These are phyloP conservation scores for Ajuga chamaepitys DNA, from an alignment of 257 asterid genomes.

Conservation along the genomic window DNA sequence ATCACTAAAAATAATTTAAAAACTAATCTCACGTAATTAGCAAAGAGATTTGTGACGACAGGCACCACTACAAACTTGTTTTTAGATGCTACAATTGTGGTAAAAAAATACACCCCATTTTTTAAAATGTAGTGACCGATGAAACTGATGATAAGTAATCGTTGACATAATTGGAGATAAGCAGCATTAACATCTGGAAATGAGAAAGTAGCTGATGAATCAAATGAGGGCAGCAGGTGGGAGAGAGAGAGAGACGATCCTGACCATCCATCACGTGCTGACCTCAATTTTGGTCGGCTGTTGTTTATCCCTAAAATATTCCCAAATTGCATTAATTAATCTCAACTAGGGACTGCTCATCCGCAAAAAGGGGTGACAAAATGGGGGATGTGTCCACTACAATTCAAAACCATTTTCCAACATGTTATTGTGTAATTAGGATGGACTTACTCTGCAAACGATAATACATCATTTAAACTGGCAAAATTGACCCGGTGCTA, in stretches of 20 bases:
- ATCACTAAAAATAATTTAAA: no score
- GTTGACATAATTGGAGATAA: conserved; percentile 27
- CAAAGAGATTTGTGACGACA: no score
- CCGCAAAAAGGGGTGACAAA: not conserved
- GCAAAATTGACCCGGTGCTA: no score
- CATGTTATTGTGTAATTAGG: no score
- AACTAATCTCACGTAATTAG: no score
- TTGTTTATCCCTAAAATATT: conserved; percentile 18
- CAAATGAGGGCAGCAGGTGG: conserved; percentile 2
- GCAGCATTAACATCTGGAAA: conserved; percentile 20
- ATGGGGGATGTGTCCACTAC: conserved; percentile 1
- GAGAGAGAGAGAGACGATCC: conserved; percentile 10
- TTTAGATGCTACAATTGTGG: no score
- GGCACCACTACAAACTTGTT: no score
- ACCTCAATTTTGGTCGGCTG: conserved; percentile 44
- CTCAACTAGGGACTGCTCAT: conserved; percentile 15
- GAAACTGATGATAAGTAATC: no score
- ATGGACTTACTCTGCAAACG: no score
- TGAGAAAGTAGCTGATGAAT: not conserved
- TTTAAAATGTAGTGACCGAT: no score
- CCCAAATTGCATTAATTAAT: conserved; percentile 17
- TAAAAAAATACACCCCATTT: no score
- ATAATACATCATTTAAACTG: no score
- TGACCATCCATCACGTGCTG: conserved; percentile 37
- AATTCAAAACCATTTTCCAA: conserved; percentile 18